Conservation (phyloP, 768 basidiomycete genomes). For the Megacollybia marginata region DNA sequence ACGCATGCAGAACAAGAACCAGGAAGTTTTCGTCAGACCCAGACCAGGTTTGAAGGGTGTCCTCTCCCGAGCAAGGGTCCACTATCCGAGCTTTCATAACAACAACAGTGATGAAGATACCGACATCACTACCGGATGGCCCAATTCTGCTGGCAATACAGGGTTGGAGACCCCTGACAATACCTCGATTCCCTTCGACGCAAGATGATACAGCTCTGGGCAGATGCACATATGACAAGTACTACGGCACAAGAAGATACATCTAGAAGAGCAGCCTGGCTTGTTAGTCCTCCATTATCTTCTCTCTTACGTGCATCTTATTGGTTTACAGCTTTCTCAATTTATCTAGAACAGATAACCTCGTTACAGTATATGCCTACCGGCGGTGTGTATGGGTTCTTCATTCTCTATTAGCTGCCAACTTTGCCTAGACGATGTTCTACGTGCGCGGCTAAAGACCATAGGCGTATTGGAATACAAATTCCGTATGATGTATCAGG, state of each 20-base stretch:
- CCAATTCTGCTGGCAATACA: constrained; percentile 37
- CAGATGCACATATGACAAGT: constrained; percentile 47
- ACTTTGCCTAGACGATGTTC: constrained; percentile 56
- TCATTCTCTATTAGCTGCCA: constrained; percentile 1
- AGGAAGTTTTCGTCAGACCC: constrained; percentile 58
- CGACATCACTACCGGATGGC: constrained; percentile 18
- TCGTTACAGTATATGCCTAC: constrained; percentile 57
- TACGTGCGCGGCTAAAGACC: constrained; percentile 69
- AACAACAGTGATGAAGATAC: constrained; percentile 1
- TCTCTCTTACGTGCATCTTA: not conserved
- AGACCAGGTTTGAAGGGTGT: constrained; percentile 61
- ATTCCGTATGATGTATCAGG: constrained; percentile 65
- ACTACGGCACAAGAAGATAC: constrained; percentile 48
- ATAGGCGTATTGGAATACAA: constrained; percentile 77
- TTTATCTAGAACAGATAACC: constrained; percentile 58
- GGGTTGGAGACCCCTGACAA: constrained; percentile 47
- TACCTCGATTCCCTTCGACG: constrained; percentile 49
- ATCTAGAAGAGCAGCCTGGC: constrained; percentile 65
- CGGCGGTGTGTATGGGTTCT: constrained; percentile 38
- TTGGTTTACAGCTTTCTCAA: constrained; percentile 55
- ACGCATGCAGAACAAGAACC: not conserved
- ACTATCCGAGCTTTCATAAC: constrained; percentile 12
- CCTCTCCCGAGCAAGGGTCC: constrained; percentile 37
- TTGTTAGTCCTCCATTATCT: constrained; percentile 46
- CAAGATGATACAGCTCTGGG: constrained; percentile 66